Evolutionary conservation across 148 eudicot species (phyloP), one percentile per base, ranked within the genome.

Genomic region (Nepenthes mirabilis): DNA sequence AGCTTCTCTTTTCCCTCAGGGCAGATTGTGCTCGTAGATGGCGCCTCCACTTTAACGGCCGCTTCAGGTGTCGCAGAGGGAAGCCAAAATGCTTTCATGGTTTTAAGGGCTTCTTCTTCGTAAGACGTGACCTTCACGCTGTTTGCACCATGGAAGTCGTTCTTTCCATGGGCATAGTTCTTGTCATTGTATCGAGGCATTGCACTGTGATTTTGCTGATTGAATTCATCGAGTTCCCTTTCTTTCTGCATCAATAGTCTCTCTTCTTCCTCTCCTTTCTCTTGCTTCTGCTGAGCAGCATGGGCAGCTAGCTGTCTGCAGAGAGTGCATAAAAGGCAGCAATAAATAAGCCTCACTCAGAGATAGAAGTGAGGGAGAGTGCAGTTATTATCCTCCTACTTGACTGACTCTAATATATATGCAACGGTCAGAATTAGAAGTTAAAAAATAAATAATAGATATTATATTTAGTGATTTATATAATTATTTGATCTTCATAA

Each of bases 71-170:
- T 93, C 0, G 99, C 99, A 50, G 96, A 93, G 37, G 98, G 99
- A 47, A 93, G 91, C 99, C 99, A 93, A 59, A 93, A 93, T 8
- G 99, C 99, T 72, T 93, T 93, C 99, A 93, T 93, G 51, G 95
- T 93, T 48, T 82, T 70, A 33, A 93, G 78, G 47, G 99, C 99
- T 81, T 93, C 99, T 59, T 79, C 99, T 75, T 93, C 99, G 32
- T 69, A 93, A 47, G 89, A 86, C 1, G 99, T 93, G 64, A 86
- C 69, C 66, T 86, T 93, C 43, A 93, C 99, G 49, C 99, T 93
- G 70, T 93, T 93, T 45, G 99, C 99, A 60, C 99, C 99, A 33
- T 93, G 99, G 70, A 88, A 93, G 32, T 85, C 91, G 11, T 79
- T 88, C 60, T 83, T 93, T 65, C 81, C 89, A 34, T 57, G 72